A percentile compares a stretch with the other conserved stretches of the same genome.
Conservation (phyloP, 2,329 filamentous ascomycete species). For the Alternaria triticina region DNA sequence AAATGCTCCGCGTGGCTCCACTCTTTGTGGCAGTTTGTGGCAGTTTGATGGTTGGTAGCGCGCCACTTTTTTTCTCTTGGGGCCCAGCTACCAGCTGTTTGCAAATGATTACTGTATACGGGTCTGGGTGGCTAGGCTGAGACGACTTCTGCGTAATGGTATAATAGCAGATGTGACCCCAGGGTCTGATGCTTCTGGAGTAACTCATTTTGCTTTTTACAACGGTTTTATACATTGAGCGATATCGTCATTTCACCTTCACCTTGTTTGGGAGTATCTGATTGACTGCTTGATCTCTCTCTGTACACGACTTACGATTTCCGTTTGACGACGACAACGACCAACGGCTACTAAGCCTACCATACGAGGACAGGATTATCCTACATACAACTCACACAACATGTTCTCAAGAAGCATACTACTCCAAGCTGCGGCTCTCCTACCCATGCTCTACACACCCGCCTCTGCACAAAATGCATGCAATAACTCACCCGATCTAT, state of each 20-base stretch:
- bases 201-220: constrained; percentile 9
- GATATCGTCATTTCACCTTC: background rate
- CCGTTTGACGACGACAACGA: constrained; percentile 5
- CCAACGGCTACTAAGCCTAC: background rate
- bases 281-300: constrained; percentile 3
- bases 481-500: constrained; percentile 82
- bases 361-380: background rate
- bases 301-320: constrained; percentile 10
- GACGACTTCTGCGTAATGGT: constrained; percentile 11
- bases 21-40: background rate
- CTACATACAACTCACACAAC: constrained; percentile 8
- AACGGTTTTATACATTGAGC: background rate
- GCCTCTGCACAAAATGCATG: constrained; percentile 60
- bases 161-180: constrained; percentile 14
- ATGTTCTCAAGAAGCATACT: constrained; percentile 40
- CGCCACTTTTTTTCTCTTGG: constrained; percentile 6
- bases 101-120: constrained; percentile 16
- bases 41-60: background rate
- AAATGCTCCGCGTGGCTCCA: constrained; percentile 5
- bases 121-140: constrained; percentile 19
- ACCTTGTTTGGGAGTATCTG: constrained; percentile 5
- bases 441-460: constrained; percentile 37
- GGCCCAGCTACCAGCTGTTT: constrained; percentile 15
- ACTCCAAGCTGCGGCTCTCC: constrained; percentile 32
- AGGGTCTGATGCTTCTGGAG: background rate